Conservation (phyloP, 1,284 basidiomycete species). For the Anthracocystis setariae region DNA sequence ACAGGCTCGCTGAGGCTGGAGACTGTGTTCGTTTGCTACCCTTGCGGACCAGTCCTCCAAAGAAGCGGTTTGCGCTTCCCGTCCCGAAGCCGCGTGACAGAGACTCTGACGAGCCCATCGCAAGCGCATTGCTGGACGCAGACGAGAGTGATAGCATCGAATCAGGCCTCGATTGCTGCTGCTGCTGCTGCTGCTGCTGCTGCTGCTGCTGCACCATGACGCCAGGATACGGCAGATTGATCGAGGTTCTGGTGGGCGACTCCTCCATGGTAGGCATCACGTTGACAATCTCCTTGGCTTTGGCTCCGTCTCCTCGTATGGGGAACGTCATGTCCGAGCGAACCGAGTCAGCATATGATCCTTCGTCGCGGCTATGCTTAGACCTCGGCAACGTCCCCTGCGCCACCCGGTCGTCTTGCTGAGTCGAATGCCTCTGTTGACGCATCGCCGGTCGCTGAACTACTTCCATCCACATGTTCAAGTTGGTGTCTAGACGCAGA, state of each 20-base stretch:
- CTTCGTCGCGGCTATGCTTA: constrained; percentile 41
- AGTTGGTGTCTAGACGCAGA: constrained; percentile 40
- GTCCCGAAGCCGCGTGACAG: constrained; percentile 9
- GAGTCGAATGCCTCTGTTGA: constrained; percentile 27
- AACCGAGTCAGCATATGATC: constrained; percentile 53
- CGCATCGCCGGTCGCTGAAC: constrained; percentile 47
- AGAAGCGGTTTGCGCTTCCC: constrained; percentile 38
- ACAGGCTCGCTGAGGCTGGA: constrained; percentile 5
- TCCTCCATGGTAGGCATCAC: constrained; percentile 46
- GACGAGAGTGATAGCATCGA: constrained; percentile 34
- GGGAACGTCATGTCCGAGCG: constrained; percentile 63
- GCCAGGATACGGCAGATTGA: constrained; percentile 54
- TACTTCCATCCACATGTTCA: constrained; percentile 54
- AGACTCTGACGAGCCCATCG: constrained; percentile 7
- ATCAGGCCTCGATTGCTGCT: constrained; percentile 21
- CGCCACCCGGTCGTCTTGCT: constrained; percentile 17
- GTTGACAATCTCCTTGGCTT: constrained; percentile 57
- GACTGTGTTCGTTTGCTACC: constrained; percentile 29
- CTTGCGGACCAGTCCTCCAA: constrained; percentile 41
- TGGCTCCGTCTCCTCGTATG: constrained; percentile 60
- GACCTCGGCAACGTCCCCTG: constrained; percentile 21
- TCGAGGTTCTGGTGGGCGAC: constrained; percentile 26
- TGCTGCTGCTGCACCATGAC: constrained; percentile 28
- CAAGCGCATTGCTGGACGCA: constrained; percentile 1
- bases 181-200: no score